Evolutionary conservation across 1,284 basidiomycete species (phyloP), one percentile per base, ranked within the genome.

Genomic region (Pulchroboletus neoregius): DNA sequence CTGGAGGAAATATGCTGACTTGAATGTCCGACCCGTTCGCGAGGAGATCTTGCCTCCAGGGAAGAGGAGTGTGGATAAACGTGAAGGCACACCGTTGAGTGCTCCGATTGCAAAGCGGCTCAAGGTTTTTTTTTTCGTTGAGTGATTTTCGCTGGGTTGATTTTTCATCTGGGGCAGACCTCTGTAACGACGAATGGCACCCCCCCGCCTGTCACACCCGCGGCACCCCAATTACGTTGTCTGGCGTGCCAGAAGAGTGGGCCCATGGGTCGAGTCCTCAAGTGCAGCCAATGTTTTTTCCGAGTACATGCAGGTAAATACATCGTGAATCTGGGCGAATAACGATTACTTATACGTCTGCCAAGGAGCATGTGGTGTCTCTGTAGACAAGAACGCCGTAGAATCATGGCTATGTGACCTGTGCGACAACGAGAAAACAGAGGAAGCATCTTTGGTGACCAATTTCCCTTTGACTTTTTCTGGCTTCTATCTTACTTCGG

Each of bases 1-100:
- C 55, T 94, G 91, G 83, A 73, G 91, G 54, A 94, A 93, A 67
- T 94, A 94, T 62, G 91, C 90, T 0, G 90, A 94, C 57, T 69
- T 90, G 34, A 87, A 84, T 57, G 82, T 87, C 15, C 73, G 85
- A 32, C 81, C 82, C 5, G 57, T 80, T 24, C 75, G 87, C 18
- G 88, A 90, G 48, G 87, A 88, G 35, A 70, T 73, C 0, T 55
- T 53, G 1, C 66, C 71, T 3, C 58, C 71, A 0, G 71, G 70
- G 38, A 82, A 79, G 66, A 77, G 74, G 53, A 45, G 59, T 6
- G 58, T 56, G 7, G 83, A 89, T 53, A 91, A 91, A 71, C 74
- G 88, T 26, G 88, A 91, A 60, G 87, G 85, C 15, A 88, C 88
- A 0, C 89, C 89, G 2, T 60, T 90, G 24, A 71, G 70, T 47